A percentile compares a stretch with the other conserved stretches of the same genome.
phyloP scores from a whole-genome alignment of 805 yeast species.

The Candida tallmaniae region DNA sequence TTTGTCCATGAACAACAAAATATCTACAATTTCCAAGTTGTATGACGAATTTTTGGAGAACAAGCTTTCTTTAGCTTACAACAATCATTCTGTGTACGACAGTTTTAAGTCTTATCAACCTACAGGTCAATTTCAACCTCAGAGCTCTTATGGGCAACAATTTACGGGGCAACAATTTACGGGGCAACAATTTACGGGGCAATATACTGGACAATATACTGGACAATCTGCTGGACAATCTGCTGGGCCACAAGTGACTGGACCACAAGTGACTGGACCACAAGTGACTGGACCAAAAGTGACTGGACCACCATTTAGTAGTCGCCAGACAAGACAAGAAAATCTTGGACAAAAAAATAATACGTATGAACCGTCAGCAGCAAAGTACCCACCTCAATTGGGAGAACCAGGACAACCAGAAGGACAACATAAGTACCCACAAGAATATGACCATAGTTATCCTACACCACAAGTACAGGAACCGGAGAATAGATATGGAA shows the following conservation, averaged over 20 bases:
- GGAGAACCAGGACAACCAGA: no score
- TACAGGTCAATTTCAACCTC: neutral
- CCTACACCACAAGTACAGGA: neutral
- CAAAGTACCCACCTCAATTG: no score
- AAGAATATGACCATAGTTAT: neutral
- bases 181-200: conserved; percentile 1
- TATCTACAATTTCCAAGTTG: conserved; percentile 68
- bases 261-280: no score
- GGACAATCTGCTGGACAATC: neutral
- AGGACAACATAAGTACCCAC: no score
- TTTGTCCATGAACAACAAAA: conserved; percentile 71
- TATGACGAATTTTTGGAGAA: conserved; percentile 71
- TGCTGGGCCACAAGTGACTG: conserved; percentile 1
- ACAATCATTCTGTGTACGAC: conserved; percentile 17
- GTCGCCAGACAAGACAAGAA: no score
- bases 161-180: conserved; percentile 1
- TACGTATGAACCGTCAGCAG: no score
- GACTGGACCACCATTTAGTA: no score
- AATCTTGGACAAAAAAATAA: no score
- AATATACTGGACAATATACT: conserved; percentile 1
- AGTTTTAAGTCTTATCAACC: neutral
- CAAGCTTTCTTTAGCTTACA: conserved; percentile 35
- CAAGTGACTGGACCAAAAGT: no score
- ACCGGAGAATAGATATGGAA: neutral
- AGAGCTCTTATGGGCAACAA: neutral